Evolutionary conservation across 805 yeast genomes (phyloP).

Genomic region (Sugiyamaella floridensis): DNA sequence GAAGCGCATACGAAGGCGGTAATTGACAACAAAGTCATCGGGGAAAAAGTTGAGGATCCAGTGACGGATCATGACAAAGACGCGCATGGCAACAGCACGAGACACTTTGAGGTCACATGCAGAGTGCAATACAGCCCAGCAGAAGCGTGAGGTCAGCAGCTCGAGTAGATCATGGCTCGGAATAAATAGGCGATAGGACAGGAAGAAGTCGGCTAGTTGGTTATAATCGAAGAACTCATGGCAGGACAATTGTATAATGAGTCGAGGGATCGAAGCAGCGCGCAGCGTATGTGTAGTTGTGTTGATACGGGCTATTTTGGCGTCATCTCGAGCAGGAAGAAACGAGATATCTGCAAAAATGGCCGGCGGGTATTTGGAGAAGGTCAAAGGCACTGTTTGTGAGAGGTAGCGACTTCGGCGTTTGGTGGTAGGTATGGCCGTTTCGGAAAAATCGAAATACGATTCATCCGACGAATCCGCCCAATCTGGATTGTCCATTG

Average conservation of each 20-base stretch:
- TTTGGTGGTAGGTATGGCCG: not conserved
- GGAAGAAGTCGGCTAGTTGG: constrained; percentile 75
- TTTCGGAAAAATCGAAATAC: not conserved
- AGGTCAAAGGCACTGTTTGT: constrained; percentile 1
- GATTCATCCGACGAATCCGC: not conserved
- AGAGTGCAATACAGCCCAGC: constrained; percentile 48
- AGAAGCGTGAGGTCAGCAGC: constrained; percentile 54
- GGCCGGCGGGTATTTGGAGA: constrained; percentile 10
- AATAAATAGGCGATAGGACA: constrained; percentile 70
- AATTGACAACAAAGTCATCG: constrained; percentile 65
- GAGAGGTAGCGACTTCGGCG: not conserved
- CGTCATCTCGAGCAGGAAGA: constrained; percentile 11
- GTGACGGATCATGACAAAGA: constrained; percentile 81
- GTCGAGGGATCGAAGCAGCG: constrained; percentile 24
- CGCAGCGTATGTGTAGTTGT: constrained; percentile 1
- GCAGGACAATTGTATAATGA: constrained; percentile 45
- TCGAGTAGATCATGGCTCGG: constrained; percentile 52
- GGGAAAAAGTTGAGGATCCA: constrained; percentile 84
- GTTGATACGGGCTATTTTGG: constrained; percentile 1
- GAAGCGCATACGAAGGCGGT: constrained; percentile 42
- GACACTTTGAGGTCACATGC: constrained; percentile 43
- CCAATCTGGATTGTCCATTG: no score
- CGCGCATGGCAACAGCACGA: constrained; percentile 62
- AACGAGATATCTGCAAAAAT: constrained; percentile 15
- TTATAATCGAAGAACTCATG: constrained; percentile 72